These are phyloP conservation scores for Verticillium isaacii DNA, from an alignment of 2,329 filamentous ascomycete genomes.

Conservation along the genomic window DNA sequence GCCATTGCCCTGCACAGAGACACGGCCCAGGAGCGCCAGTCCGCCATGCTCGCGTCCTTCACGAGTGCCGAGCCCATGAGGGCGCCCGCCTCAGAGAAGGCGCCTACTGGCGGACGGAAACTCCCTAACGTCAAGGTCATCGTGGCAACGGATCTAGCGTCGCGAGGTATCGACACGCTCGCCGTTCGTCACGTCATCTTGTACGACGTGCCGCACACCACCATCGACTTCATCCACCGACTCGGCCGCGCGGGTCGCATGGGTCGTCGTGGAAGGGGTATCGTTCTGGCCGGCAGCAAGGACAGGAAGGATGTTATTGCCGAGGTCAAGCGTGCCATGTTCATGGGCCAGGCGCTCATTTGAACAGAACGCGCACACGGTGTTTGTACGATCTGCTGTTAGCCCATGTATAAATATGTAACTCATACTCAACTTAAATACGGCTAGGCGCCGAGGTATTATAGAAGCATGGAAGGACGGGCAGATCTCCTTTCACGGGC, in stretches of 20 bases:
- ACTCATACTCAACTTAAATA: background rate
- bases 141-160: slow-evolving; percentile 90
- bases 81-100: slow-evolving; percentile 19
- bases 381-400: slow-evolving; percentile 3
- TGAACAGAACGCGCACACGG: slow-evolving; percentile 27
- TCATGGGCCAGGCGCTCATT: slow-evolving; percentile 72
- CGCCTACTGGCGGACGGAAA: slow-evolving; percentile 32
- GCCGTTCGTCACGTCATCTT: slow-evolving; percentile 87
- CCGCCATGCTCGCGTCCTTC: slow-evolving; percentile 73
- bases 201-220: slow-evolving; percentile 96
- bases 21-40: slow-evolving; percentile 70
- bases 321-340: slow-evolving; percentile 89
- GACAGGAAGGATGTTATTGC: slow-evolving; percentile 87
- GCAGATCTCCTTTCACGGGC: background rate
- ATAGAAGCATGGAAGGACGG: background rate
- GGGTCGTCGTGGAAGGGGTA: slow-evolving; percentile 81
- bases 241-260: slow-evolving; percentile 89
- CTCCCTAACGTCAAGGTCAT: slow-evolving; percentile 82
- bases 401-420: background rate
- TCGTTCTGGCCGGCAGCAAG: slow-evolving; percentile 85
- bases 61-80: slow-evolving; percentile 45
- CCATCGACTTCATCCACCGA: slow-evolving; percentile 96
- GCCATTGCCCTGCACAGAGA: slow-evolving; percentile 83
- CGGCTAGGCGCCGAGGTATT: background rate
- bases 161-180: slow-evolving; percentile 88